Conservation (phyloP, 148 eudicot species). For the Fagopyrum tataricum region DNA sequence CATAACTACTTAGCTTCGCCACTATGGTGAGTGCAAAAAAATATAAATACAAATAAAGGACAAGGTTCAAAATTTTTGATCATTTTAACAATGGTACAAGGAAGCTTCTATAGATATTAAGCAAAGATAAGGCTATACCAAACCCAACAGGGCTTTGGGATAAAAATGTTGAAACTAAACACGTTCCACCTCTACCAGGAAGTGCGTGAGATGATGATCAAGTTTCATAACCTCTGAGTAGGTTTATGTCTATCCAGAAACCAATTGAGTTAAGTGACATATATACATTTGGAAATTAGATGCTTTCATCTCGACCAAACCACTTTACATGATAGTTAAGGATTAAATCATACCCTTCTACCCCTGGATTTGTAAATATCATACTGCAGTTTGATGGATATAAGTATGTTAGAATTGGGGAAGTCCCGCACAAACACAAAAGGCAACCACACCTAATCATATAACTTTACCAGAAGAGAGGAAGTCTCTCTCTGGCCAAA, state of each 20-base stretch:
- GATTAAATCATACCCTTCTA: not conserved
- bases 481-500: no score
- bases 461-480: no score
- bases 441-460: no score
- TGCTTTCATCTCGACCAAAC: not conserved
- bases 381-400: not conserved
- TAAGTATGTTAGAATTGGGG: no score
- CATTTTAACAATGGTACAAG: not conserved
- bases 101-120: not conserved
- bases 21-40: not conserved
- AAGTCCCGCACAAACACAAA: no score
- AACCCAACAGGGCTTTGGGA: not conserved
- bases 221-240: not conserved
- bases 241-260: not conserved
- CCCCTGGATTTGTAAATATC: not conserved
- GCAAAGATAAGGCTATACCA: not conserved
- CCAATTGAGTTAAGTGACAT: not conserved
- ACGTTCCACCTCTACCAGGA: not conserved
- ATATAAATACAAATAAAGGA: not conserved
- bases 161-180: not conserved
- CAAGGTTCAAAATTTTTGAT: not conserved
- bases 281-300: not conserved
- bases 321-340: not conserved
- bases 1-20: conserved; percentile 11
- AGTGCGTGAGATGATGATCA: not conserved